These are phyloP conservation scores for Choanephora cucurbitarum DNA, from an alignment of 371 early-diverging fungal species.

Conservation along the genomic window DNA sequence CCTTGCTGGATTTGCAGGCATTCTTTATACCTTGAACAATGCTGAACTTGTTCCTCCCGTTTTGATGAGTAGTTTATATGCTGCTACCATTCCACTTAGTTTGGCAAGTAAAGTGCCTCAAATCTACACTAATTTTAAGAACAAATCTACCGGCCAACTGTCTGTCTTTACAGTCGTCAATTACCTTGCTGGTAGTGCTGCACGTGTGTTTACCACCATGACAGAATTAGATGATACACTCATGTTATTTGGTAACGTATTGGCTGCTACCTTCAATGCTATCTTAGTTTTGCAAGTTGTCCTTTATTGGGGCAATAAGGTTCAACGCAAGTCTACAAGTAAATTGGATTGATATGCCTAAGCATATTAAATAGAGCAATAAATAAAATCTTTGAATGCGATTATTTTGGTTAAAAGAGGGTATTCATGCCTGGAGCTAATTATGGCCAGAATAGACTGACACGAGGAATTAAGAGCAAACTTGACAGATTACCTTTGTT, in stretches of 20 bases:
- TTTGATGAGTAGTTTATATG: slow-evolving; percentile 68
- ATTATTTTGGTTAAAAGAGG: too few species aligned
- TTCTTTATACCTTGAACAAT: slow-evolving; percentile 46
- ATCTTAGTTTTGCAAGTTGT: slow-evolving; percentile 82
- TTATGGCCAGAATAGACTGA: too few species aligned
- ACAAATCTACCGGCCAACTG: slow-evolving; percentile 86
- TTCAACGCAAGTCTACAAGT: slow-evolving; percentile 5
- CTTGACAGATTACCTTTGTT: too few species aligned
- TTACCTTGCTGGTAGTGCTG: slow-evolving; percentile 83
- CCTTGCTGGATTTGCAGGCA: slow-evolving; percentile 25
- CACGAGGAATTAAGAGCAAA: too few species aligned
- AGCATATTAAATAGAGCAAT: too few species aligned
- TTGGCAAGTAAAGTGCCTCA: slow-evolving; percentile 88
- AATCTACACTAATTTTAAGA: slow-evolving; percentile 76
- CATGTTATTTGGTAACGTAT: slow-evolving; percentile 68
- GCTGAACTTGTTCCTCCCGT: slow-evolving; percentile 34
- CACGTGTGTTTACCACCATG: slow-evolving; percentile 91
- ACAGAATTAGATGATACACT: slow-evolving; percentile 84
- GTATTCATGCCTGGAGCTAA: too few species aligned
- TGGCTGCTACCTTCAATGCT: slow-evolving; percentile 80
- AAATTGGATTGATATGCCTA: slow-evolving; percentile 5
- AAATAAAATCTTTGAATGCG: too few species aligned
- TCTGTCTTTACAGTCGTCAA: slow-evolving; percentile 86
- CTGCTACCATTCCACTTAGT: slow-evolving; percentile 78
- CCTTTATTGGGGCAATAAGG: slow-evolving; percentile 66